Conservation (phyloP, 805 yeast species). For the Wickerhamomyces alni region DNA sequence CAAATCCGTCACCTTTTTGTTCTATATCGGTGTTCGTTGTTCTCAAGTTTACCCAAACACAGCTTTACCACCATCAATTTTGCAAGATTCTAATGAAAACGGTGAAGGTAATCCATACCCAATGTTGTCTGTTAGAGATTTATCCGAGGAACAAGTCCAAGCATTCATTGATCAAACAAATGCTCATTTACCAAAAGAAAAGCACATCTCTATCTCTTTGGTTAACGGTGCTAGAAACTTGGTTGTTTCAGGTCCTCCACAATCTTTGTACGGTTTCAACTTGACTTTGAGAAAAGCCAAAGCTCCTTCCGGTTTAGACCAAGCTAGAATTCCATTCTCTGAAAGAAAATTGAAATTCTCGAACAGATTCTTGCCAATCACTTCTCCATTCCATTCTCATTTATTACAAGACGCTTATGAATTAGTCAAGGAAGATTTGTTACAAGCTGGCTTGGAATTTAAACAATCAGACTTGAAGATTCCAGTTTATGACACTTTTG, state of each 20-base stretch:
- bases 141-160: conserved; percentile 75
- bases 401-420: conserved; percentile 69
- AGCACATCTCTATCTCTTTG: conserved; percentile 85
- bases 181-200: conserved; percentile 86
- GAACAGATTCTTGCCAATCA: conserved; percentile 89
- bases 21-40: conserved; percentile 91
- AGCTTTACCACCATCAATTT: conserved; percentile 86
- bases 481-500: conserved; percentile 88
- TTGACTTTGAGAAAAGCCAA: conserved; percentile 87
- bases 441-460: conserved; percentile 52
- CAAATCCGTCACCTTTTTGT: conserved; percentile 78
- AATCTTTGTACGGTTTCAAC: conserved; percentile 92
- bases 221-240: conserved; percentile 93
- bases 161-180: conserved; percentile 78
- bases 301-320: conserved; percentile 92
- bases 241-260: conserved; percentile 97
- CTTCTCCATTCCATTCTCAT: conserved; percentile 96
- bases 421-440: conserved; percentile 60
- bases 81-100: conserved; percentile 86
- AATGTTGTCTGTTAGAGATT: conserved; percentile 91
- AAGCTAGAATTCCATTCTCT: conserved; percentile 87
- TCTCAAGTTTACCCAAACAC: conserved; percentile 89
- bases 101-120: conserved; percentile 98
- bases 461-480: conserved; percentile 51
- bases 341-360: conserved; percentile 93